Evolutionary conservation across 2,329 filamentous ascomycete species (phyloP), one percentile per base, ranked within the genome.

Genomic region (Exserohilum turcica): DNA sequence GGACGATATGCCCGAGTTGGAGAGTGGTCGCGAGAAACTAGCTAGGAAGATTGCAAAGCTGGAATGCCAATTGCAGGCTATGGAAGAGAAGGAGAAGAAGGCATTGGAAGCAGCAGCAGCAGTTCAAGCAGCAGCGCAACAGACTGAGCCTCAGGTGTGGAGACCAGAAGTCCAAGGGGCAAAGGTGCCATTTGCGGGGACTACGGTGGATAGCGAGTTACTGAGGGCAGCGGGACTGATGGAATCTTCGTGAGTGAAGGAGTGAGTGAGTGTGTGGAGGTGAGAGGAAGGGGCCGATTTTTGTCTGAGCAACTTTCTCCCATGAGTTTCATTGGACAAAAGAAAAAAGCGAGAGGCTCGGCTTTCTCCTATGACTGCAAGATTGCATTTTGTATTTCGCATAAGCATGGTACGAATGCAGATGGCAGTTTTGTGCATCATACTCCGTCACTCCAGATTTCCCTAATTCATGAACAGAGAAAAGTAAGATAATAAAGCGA

Each of bases 121-220:
- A 2, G 60, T n/a, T n/a, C n/a, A 66, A 29, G 56, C 47, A 9
- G 16, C 56, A 15, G 57, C 59, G 10, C 15, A 62, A 45, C 56
- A 32, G 6, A n/a, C 31, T 5, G n/a, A 32, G 31, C 5, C 63
- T 1, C 55, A 57, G 33, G 59, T 57, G 1, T 71, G 67, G 60
- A 56, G 52, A 43, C 46, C 49, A 3, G 46, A 61, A 44, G 55
- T 52, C 9, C 55, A 61, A 9, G 70, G 65, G 1, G 54, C 57
- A 1, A 61, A 60, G 49, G 61, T 71, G 16, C 42, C 45, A 4
- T 67, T 75, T 55, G 71, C 67, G 3, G 72, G 71, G 1, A 60
- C 59, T 0, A 62, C 66, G 63, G 64, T 71, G 21, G 69, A 72
- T 36, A 66, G 61, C 19, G 65, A 68, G 39, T 43, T 73, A 36